These are phyloP conservation scores for Brasenia schreberi DNA, from an alignment of 164 flowering plant genomes.

Conservation along the genomic window DNA sequence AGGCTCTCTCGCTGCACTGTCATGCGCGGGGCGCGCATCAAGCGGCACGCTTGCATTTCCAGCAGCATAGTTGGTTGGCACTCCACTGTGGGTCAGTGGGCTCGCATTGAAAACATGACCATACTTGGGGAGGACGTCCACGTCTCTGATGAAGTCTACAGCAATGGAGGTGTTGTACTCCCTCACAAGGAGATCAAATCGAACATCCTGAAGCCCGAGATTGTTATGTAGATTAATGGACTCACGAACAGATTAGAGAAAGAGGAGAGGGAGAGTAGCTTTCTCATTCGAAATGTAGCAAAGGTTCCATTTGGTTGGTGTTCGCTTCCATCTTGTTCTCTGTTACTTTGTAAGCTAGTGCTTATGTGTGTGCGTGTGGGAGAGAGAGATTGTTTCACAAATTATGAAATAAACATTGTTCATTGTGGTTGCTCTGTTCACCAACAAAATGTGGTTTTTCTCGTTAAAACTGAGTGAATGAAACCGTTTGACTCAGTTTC, in stretches of 20 bases:
- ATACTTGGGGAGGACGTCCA: slow-evolving; percentile 98
- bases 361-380: no score
- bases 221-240: slow-evolving; percentile 49
- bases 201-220: slow-evolving; percentile 93
- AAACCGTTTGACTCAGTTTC: no score
- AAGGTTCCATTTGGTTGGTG: no score
- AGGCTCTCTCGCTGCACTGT: slow-evolving; percentile 93
- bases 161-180: slow-evolving; percentile 92
- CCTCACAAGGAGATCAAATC: slow-evolving; percentile 97
- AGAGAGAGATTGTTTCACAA: no score
- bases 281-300: no score
- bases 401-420: no score
- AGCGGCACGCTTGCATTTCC: slow-evolving; percentile 86
- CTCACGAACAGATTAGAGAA: not conserved
- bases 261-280: no score
- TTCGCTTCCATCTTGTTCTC: no score
- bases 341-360: no score
- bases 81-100: slow-evolving; percentile 96
- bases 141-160: slow-evolving; percentile 84
- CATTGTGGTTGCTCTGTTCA: no score
- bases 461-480: no score
- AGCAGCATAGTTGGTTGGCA: slow-evolving; percentile 98
- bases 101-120: slow-evolving; percentile 96
- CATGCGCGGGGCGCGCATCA: slow-evolving; percentile 85
- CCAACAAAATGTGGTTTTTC: no score